A percentile compares a stretch with the other conserved stretches of the same genome.
phyloP scores from a whole-genome alignment of 2,329 filamentous ascomycete genomes.

The Aspergillus brunneoviolaceus region DNA sequence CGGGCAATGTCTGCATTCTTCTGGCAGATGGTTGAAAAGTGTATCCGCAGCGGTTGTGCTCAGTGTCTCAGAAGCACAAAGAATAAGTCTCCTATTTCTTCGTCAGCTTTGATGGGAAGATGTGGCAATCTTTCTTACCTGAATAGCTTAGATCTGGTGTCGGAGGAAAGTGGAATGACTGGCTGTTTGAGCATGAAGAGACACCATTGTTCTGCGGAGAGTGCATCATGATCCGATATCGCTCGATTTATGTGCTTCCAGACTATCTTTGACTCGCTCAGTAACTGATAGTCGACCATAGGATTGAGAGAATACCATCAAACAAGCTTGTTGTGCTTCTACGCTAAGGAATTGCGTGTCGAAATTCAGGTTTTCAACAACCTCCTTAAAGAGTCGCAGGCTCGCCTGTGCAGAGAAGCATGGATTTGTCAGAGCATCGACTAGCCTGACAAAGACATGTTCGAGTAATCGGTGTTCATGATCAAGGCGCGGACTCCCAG shows the following conservation, averaged over 20 bases:
- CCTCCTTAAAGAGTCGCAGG: slow-evolving; percentile 29
- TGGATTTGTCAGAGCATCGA: slow-evolving; percentile 61
- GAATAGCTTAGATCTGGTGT: slow-evolving; percentile 67
- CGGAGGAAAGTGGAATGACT: slow-evolving; percentile 64
- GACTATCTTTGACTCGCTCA: slow-evolving; percentile 58
- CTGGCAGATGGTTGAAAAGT: slow-evolving; percentile 60
- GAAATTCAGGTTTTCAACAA: slow-evolving; percentile 39
- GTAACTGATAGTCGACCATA: background rate
- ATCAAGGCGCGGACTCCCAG: slow-evolving; percentile 42
- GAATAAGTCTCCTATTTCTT: slow-evolving; percentile 64
- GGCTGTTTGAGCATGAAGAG: slow-evolving; percentile 61
- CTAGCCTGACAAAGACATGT: slow-evolving; percentile 64
- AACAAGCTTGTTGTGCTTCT: slow-evolving; percentile 56
- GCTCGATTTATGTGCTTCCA: slow-evolving; percentile 74
- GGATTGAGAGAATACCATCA: slow-evolving; percentile 34
- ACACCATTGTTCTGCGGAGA: slow-evolving; percentile 68
- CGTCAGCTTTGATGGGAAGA: slow-evolving; percentile 13
- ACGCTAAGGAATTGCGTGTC: slow-evolving; percentile 54
- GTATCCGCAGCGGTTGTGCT: slow-evolving; percentile 56
- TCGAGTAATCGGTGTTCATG: slow-evolving; percentile 63
- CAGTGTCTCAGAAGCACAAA: slow-evolving; percentile 64
- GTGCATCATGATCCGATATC: slow-evolving; percentile 54
- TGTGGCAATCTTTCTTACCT: slow-evolving; percentile 49
- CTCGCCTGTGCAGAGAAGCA: slow-evolving; percentile 38
- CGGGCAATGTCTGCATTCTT: slow-evolving; percentile 58